Evolutionary conservation across 2,329 filamentous ascomycete genomes (phyloP).

Genomic region (Diaporthe sp.): DNA sequence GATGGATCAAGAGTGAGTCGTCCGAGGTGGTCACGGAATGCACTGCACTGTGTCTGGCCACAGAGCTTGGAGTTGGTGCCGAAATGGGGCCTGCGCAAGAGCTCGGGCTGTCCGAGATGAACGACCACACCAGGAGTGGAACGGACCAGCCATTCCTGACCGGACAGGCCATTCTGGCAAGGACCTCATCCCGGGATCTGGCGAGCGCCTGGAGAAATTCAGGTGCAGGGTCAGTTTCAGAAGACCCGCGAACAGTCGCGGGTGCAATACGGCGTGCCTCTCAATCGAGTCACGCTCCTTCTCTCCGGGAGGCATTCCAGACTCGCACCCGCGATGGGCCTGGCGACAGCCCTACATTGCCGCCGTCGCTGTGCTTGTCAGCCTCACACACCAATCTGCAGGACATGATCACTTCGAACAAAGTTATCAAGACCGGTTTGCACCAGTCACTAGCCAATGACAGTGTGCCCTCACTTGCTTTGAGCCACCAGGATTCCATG

Average conservation of each 20-base stretch:
- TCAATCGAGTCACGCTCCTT: slow-evolving; percentile 61
- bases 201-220: slow-evolving; percentile 60
- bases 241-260: slow-evolving; percentile 52
- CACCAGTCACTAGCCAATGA: slow-evolving; percentile 67
- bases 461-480: slow-evolving; percentile 64
- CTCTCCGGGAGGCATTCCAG: slow-evolving; percentile 58
- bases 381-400: slow-evolving; percentile 66
- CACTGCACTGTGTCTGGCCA: slow-evolving; percentile 69
- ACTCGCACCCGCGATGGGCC: slow-evolving; percentile 50
- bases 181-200: slow-evolving; percentile 37
- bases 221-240: slow-evolving; percentile 10
- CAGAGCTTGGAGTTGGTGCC: slow-evolving; percentile 38
- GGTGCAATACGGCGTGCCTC: slow-evolving; percentile 55
- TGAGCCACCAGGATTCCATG: slow-evolving; percentile 60
- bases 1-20: slow-evolving; percentile 83
- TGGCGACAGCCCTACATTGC: slow-evolving; percentile 72
- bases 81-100: slow-evolving; percentile 32
- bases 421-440: slow-evolving; percentile 64
- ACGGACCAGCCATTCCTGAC: slow-evolving; percentile 53
- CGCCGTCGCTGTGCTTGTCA: slow-evolving; percentile 59
- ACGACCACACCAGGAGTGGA: slow-evolving; percentile 38
- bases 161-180: slow-evolving; percentile 42
- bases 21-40: slow-evolving; percentile 85
- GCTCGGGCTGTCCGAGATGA: slow-evolving; percentile 30
- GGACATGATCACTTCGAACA: slow-evolving; percentile 70